These are phyloP conservation scores for Solanum clarkiae DNA, from an alignment of 257 asterid species.

Conservation along the genomic window DNA sequence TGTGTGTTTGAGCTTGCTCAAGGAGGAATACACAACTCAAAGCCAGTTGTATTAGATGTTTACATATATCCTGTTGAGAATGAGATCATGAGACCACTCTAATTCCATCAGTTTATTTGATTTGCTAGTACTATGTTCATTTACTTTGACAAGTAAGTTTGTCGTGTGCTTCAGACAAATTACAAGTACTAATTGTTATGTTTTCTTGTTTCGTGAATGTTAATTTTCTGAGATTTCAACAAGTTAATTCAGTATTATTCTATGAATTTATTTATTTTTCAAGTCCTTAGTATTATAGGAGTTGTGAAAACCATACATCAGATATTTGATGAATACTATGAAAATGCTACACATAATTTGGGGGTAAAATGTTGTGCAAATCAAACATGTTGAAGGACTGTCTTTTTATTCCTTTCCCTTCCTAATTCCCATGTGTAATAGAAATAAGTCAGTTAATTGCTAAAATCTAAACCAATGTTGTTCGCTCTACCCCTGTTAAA, in stretches of 20 bases:
- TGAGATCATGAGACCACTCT: not conserved
- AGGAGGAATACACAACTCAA: not conserved
- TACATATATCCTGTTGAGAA: not conserved
- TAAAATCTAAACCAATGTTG: not conserved
- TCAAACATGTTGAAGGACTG: not conserved
- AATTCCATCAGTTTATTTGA: not conserved
- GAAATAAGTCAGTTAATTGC: not conserved
- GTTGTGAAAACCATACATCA: not conserved
- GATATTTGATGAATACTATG: not conserved
- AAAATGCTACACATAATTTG: not conserved
- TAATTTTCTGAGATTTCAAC: not conserved
- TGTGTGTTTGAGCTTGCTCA: not conserved
- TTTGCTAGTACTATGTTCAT: not conserved
- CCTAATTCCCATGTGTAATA: not conserved
- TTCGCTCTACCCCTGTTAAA: not conserved
- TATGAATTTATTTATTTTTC: not conserved
- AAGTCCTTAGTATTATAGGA: not conserved
- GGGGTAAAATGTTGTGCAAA: not conserved
- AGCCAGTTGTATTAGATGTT: not conserved
- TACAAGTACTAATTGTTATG: not conserved
- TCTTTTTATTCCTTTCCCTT: not conserved
- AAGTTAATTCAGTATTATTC: not conserved
- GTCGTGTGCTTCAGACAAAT: not conserved
- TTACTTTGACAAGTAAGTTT: not conserved
- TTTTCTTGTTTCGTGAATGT: not conserved